These are phyloP conservation scores for Alternaria viburni DNA, from an alignment of 2,329 filamentous ascomycete genomes.

Conservation along the genomic window DNA sequence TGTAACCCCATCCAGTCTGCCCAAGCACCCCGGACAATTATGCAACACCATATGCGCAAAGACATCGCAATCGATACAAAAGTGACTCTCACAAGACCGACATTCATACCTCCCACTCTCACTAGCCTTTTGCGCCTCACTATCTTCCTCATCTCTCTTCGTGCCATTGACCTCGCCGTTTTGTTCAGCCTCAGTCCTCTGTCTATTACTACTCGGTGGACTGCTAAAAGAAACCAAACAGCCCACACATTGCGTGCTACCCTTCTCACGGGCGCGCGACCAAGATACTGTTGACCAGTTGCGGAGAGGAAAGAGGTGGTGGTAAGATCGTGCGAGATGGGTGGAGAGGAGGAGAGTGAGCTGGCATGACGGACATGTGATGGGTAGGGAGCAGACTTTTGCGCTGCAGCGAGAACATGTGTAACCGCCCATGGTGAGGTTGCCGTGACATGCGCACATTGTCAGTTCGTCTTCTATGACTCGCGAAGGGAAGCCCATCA, in stretches of 20 bases:
- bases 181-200: slow-evolving; percentile 16
- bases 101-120: slow-evolving; percentile 91
- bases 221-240: slow-evolving; percentile 76
- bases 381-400: slow-evolving; percentile 88
- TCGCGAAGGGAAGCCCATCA: slow-evolving; percentile 97
- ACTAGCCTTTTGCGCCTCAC: slow-evolving; percentile 61
- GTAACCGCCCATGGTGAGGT: slow-evolving; percentile 83
- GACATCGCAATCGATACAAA: slow-evolving; percentile 97
- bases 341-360: slow-evolving; percentile 94
- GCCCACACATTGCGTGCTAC: slow-evolving; percentile 70
- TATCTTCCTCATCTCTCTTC: slow-evolving; percentile 34
- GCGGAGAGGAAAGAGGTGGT: slow-evolving; percentile 60
- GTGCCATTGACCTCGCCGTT: slow-evolving; percentile 18
- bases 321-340: slow-evolving; percentile 48
- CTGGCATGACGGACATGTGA: slow-evolving; percentile 89
- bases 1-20: slow-evolving; percentile 31
- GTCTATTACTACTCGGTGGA: slow-evolving; percentile 20
- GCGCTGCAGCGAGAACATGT: slow-evolving; percentile 85
- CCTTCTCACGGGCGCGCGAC: slow-evolving; percentile 65
- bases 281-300: slow-evolving; percentile 94
- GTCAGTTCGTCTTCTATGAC: slow-evolving; percentile 75
- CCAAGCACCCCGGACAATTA: slow-evolving; percentile 90
- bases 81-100: slow-evolving; percentile 84
- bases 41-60: slow-evolving; percentile 94
- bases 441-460: slow-evolving; percentile 90